phyloP scores from a whole-genome alignment of 176 grass and related monocot species.

The Aegilops tauschii region DNA sequence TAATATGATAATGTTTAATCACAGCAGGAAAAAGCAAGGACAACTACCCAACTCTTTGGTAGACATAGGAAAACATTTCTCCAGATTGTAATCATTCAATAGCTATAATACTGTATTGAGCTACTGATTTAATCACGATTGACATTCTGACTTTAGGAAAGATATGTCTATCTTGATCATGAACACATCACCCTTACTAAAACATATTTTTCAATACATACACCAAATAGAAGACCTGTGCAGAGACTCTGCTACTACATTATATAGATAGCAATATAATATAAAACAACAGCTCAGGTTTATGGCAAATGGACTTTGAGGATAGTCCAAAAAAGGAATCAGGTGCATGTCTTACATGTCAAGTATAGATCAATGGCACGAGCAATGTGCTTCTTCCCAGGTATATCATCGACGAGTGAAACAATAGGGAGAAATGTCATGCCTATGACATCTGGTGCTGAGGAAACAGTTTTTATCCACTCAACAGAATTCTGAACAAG shows the following conservation, averaged over 20 bases:
- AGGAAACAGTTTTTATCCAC: constrained; percentile 69
- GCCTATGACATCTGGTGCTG: constrained; percentile 94
- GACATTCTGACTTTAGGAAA: background rate
- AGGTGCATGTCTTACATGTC: constrained; percentile 62
- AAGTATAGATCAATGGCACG: constrained; percentile 91
- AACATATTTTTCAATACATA: background rate
- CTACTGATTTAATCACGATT: background rate
- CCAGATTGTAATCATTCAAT: background rate
- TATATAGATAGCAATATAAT: background rate
- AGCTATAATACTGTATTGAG: background rate
- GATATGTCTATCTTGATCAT: background rate
- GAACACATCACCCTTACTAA: background rate
- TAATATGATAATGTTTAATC: constrained; percentile 3
- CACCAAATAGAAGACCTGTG: background rate
- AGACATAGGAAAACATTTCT: constrained; percentile 2
- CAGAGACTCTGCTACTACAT: background rate
- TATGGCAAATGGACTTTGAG: background rate
- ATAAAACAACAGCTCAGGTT: background rate
- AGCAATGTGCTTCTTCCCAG: constrained; percentile 72
- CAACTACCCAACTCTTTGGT: background rate
- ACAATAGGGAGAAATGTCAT: constrained; percentile 90
- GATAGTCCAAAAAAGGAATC: constrained; percentile 15
- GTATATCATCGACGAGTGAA: constrained; percentile 76
- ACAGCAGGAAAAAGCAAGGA: background rate
- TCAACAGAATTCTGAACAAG: constrained; percentile 89